A percentile compares a stretch with the other conserved stretches of the same genome.
Evolutionary conservation across 495 filamentous ascomycete species (phyloP).

Genomic region (Rhypophila decipiens): DNA sequence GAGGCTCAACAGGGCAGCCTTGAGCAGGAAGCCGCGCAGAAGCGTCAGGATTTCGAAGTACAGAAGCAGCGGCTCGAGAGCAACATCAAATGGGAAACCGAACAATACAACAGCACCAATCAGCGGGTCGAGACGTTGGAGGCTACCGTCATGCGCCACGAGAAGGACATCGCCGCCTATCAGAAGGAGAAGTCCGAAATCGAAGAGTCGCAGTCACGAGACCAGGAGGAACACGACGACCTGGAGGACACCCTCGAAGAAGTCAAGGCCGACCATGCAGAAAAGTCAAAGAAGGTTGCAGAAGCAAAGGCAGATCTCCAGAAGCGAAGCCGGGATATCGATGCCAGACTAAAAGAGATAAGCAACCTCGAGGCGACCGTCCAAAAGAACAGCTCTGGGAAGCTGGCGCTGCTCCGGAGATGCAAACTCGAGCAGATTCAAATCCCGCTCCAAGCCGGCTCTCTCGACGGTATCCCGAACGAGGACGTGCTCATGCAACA

Average conservation of each 20-base stretch:
- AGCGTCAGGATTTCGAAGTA: conserved; percentile 75
- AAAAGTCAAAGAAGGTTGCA: conserved; percentile 69
- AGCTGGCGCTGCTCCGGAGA: conserved; percentile 75
- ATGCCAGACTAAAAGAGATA: conserved; percentile 70
- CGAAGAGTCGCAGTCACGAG: conserved; percentile 62
- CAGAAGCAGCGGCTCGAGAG: conserved; percentile 79
- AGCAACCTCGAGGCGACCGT: conserved; percentile 72
- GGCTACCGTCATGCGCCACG: conserved; percentile 56
- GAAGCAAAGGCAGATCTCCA: conserved; percentile 78
- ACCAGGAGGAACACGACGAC: conserved; percentile 69
- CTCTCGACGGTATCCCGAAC: conserved; percentile 83
- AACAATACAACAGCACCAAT: conserved; percentile 58
- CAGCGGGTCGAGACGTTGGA: conserved; percentile 65
- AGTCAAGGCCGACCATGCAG: conserved; percentile 56
- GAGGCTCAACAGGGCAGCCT: conserved; percentile 86
- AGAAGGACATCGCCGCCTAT: conserved; percentile 59
- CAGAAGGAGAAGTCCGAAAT: conserved; percentile 66
- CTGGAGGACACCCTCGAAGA: conserved; percentile 64
- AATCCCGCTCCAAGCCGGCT: conserved; percentile 70
- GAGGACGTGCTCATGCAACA: conserved; percentile 65
- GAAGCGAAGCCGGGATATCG: conserved; percentile 75
- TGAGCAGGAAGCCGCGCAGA: conserved; percentile 81
- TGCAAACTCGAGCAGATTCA: conserved; percentile 93
- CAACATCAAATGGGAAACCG: conserved; percentile 69
- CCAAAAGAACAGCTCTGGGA: conserved; percentile 71